These are phyloP conservation scores for Comarum palustre DNA, from an alignment of 306 rosid genomes.

Conservation along the genomic window DNA sequence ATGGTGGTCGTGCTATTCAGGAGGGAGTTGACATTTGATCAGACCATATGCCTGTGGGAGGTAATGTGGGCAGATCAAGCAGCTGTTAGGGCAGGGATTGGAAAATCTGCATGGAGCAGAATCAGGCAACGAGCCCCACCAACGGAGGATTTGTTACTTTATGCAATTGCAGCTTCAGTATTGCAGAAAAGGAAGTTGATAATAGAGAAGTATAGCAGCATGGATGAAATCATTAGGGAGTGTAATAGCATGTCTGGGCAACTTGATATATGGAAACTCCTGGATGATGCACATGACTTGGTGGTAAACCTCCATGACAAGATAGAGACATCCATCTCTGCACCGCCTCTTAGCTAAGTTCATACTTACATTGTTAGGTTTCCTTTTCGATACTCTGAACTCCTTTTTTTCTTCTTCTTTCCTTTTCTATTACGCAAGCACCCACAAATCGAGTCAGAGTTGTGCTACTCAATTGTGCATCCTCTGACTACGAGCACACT, in stretches of 20 bases:
- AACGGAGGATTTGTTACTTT: slow-evolving; percentile 85
- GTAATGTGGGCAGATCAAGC: slow-evolving; percentile 99
- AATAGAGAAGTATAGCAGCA: slow-evolving; percentile 90
- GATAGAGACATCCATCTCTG: slow-evolving; percentile 60
- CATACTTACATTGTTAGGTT: slow-evolving; percentile 8
- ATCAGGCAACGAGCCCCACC: slow-evolving; percentile 97
- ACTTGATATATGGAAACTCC: slow-evolving; percentile 93
- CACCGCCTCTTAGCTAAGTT: slow-evolving; percentile 26
- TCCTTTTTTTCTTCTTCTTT: not conserved
- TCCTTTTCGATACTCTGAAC: slow-evolving; percentile 9
- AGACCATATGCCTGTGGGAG: slow-evolving; percentile 97
- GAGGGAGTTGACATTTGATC: slow-evolving; percentile 93
- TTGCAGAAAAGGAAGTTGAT: slow-evolving; percentile 90
- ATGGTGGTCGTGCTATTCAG: slow-evolving; percentile 98
- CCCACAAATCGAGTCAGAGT: not conserved
- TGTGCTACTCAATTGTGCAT: not conserved
- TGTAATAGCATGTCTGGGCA: slow-evolving; percentile 97
- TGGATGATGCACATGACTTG: slow-evolving; percentile 92
- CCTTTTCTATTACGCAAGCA: not conserved
- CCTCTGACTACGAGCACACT: not conserved
- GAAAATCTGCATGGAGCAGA: slow-evolving; percentile 95
- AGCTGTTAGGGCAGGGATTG: slow-evolving; percentile 84
- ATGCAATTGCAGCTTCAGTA: slow-evolving; percentile 91
- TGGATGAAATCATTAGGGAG: slow-evolving; percentile 97
- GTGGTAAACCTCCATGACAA: slow-evolving; percentile 95